Conservation (phyloP, 139 green algal species). For the Closterium sp. region DNA sequence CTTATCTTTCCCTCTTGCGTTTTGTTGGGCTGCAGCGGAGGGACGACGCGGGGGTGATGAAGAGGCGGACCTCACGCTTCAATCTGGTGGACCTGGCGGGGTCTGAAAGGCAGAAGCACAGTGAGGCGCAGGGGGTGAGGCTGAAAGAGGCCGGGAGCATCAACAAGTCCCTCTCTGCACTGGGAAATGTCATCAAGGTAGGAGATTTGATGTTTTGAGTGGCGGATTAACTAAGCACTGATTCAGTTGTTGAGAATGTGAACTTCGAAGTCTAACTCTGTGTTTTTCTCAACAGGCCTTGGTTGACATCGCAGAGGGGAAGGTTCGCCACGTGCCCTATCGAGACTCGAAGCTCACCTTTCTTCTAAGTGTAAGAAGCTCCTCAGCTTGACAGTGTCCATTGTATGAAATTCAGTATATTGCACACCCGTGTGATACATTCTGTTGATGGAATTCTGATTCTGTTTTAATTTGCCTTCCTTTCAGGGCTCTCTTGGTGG, state of each 20-base stretch:
- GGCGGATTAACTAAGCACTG: no score
- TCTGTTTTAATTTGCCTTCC: no score
- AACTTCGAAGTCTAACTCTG: not conserved
- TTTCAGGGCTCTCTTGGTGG: constrained; percentile 58
- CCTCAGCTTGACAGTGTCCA: no score
- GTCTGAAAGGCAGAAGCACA: constrained; percentile 80
- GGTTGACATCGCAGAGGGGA: constrained; percentile 54
- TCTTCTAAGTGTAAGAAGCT: constrained; percentile 79
- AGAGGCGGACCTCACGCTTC: constrained; percentile 37
- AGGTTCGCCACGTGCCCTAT: constrained; percentile 87
- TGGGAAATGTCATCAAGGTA: constrained; percentile 90
- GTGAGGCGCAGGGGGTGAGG: constrained; percentile 72
- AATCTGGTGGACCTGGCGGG: constrained; percentile 69
- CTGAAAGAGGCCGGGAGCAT: constrained; percentile 92
- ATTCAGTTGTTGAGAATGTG: no score
- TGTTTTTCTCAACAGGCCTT: constrained; percentile 47
- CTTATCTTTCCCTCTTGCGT: not conserved
- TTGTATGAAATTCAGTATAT: no score
- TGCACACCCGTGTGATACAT: no score
- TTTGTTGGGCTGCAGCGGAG: constrained; percentile 18
- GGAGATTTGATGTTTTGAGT: no score
- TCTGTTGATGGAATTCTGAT: no score
- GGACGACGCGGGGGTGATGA: constrained; percentile 21
- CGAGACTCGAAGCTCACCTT: constrained; percentile 94
- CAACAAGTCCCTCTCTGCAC: constrained; percentile 91